Conservation (phyloP, 2,329 filamentous ascomycete species). For the Colletotrichum gloeosporioides region DNA sequence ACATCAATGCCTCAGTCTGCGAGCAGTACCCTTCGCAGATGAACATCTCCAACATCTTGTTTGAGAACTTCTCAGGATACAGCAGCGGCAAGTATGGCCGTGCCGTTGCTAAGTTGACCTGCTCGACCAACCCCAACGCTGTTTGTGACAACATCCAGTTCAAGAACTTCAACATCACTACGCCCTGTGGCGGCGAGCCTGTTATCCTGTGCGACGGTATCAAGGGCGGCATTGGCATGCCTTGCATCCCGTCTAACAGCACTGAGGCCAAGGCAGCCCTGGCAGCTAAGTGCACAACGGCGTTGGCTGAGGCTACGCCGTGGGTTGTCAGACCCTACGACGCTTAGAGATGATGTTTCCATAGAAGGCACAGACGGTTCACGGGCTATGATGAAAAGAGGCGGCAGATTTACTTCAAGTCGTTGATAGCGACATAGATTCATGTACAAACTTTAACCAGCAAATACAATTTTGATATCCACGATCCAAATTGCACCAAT, state of each 20-base stretch:
- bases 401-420: background rate
- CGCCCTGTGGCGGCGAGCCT: slow-evolving; percentile 48
- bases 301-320: slow-evolving; percentile 32
- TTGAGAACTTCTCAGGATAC: slow-evolving; percentile 61
- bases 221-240: slow-evolving; percentile 37
- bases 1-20: slow-evolving; percentile 67
- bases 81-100: slow-evolving; percentile 59
- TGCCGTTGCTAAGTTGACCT: slow-evolving; percentile 58
- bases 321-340: slow-evolving; percentile 16
- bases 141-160: slow-evolving; percentile 60
- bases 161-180: slow-evolving; percentile 57
- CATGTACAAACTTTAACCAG: background rate
- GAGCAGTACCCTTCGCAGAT: slow-evolving; percentile 58
- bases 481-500: background rate
- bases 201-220: slow-evolving; percentile 59
- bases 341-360: background rate
- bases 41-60: slow-evolving; percentile 61
- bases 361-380: background rate
- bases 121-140: slow-evolving; percentile 55
- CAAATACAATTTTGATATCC: background rate
- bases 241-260: slow-evolving; percentile 39
- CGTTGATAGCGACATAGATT: background rate
- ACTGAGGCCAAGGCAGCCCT: slow-evolving; percentile 35
- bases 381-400: background rate
- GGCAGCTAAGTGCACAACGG: slow-evolving; percentile 33